Evolutionary conservation across 78 protist species (phyloP).

Genomic region (Cavenderia fasciculata): DNA sequence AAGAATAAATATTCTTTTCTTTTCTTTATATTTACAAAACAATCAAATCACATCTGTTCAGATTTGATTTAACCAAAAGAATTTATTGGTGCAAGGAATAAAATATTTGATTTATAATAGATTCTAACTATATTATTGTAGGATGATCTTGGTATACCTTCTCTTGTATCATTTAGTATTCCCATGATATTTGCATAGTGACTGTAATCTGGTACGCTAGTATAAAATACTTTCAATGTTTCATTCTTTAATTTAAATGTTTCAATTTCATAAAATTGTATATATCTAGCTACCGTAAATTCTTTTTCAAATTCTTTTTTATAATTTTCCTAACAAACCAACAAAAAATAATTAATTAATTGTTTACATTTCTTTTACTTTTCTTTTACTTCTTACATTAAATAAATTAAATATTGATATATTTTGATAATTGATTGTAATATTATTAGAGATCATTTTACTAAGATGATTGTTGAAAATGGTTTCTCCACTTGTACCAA

Average conservation of each 20-base stretch:
- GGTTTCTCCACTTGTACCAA: constrained; percentile 81
- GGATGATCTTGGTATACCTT: constrained; percentile 87
- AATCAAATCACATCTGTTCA: too few relatives aligned
- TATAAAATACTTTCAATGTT: not conserved
- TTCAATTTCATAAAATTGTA: constrained; percentile 39
- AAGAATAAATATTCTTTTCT: too few relatives aligned
- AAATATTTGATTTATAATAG: constrained; percentile 40
- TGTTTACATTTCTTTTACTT: not conserved
- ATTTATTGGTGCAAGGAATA: too few relatives aligned
- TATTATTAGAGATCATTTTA: constrained; percentile 48
- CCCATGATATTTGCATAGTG: constrained; percentile 23
- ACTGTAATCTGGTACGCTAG: constrained; percentile 10
- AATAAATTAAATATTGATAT: not conserved
- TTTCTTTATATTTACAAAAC: too few relatives aligned
- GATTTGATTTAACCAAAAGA: too few relatives aligned
- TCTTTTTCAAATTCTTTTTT: not conserved
- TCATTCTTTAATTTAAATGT: constrained; percentile 11
- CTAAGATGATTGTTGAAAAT: constrained; percentile 64
- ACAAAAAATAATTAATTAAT: not conserved
- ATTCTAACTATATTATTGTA: constrained; percentile 86
- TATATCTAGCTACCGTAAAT: constrained; percentile 8
- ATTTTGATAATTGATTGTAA: not conserved
- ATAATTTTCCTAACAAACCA: constrained; percentile 51
- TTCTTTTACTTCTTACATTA: not conserved
- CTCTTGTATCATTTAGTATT: constrained; percentile 85